Conservation (phyloP, 192 early-diverging fungal genomes). For the Backusella luteola region DNA sequence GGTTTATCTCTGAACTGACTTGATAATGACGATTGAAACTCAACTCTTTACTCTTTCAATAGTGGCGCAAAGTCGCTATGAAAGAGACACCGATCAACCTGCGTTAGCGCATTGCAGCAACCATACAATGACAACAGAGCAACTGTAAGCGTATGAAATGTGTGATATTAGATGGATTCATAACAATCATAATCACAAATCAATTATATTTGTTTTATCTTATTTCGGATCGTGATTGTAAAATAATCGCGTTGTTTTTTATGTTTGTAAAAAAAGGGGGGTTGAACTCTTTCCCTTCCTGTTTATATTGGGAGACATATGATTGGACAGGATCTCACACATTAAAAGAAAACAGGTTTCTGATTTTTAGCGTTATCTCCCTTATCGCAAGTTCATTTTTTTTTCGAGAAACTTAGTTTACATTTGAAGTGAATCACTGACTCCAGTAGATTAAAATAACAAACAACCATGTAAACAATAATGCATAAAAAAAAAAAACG, state of each 20-base stretch:
- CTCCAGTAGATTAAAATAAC: background rate
- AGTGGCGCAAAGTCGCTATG: background rate
- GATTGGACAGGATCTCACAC: background rate
- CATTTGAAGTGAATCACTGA: background rate
- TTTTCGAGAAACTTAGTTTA: background rate
- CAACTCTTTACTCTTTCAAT: background rate
- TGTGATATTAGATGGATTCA: background rate
- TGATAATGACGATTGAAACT: background rate
- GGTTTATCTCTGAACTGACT: background rate
- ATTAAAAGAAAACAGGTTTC: background rate
- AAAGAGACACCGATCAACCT: background rate
- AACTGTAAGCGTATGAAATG: no score
- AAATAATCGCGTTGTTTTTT: background rate
- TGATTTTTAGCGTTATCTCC: background rate
- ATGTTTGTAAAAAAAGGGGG: background rate
- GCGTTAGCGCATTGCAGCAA: background rate
- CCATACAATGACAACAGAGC: no score
- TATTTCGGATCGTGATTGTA: background rate
- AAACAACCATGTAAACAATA: no score
- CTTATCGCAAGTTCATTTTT: background rate
- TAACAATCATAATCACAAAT: background rate
- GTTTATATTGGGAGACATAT: background rate
- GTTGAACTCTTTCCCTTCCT: background rate
- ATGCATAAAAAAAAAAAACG: background rate
- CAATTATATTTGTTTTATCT: background rate